Conservation (phyloP, 345 rosid genomes). For the Bruguiera parviflora region DNA sequence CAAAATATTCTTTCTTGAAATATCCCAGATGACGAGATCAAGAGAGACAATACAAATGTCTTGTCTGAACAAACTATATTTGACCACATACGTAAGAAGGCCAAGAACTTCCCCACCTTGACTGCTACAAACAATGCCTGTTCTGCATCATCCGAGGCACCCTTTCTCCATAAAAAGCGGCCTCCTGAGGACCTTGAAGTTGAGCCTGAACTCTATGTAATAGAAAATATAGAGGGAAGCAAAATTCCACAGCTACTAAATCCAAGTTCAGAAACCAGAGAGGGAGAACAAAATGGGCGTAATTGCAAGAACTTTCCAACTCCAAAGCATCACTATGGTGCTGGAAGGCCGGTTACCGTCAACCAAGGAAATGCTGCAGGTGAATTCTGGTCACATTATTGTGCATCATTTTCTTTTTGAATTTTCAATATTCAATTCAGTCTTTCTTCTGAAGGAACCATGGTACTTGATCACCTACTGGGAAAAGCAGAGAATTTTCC, state of each 20-base stretch:
- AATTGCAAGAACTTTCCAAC: constrained; percentile 17
- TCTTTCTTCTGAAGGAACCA: constrained; percentile 36
- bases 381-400: constrained; percentile 16
- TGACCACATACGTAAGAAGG: constrained; percentile 78
- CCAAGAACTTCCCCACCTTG: constrained; percentile 63
- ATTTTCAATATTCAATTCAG: constrained; percentile 26
- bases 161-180: constrained; percentile 48
- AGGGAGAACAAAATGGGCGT: constrained; percentile 17
- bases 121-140: constrained; percentile 32
- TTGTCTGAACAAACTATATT: constrained; percentile 58
- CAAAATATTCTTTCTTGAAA: constrained; percentile 12
- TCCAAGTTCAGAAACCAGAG: constrained; percentile 22
- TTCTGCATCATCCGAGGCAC: constrained; percentile 35
- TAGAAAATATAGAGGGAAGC: constrained; percentile 23
- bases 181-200: constrained; percentile 36
- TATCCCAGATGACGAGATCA: constrained; percentile 39
- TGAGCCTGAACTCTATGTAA: constrained; percentile 20
- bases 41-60: constrained; percentile 47
- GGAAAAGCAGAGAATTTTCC: constrained; percentile 66
- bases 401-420: background rate
- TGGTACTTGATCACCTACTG: constrained; percentile 60
- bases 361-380: constrained; percentile 36
- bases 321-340: constrained; percentile 9
- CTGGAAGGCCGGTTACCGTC: constrained; percentile 21
- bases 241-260: constrained; percentile 27